Percentiles rank a stretch among this genome's conserved stretches.
phyloP scores from a whole-genome alignment of 2,329 filamentous ascomycete species.

The Aspergillus pseudonomiae region DNA sequence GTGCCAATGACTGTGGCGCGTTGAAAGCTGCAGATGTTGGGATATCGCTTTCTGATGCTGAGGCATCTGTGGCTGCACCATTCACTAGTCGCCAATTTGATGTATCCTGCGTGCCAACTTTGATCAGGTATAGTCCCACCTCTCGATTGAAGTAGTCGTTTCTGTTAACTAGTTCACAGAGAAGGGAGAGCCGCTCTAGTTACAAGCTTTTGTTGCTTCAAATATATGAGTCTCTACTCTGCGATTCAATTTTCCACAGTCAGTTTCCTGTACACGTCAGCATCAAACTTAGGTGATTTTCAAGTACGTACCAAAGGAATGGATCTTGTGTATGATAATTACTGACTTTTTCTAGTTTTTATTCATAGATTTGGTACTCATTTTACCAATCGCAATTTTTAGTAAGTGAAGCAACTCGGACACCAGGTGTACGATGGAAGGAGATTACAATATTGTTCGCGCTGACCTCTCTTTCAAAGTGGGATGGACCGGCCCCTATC shows the following conservation, averaged over 20 bases:
- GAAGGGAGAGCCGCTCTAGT: slow-evolving; percentile 93
- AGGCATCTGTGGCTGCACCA: slow-evolving; percentile 96
- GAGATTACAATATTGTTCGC: not conserved
- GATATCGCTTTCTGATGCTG: slow-evolving; percentile 94
- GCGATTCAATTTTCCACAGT: slow-evolving; percentile 99
- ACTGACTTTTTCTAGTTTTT: slow-evolving; percentile 63
- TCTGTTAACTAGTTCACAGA: slow-evolving; percentile 47
- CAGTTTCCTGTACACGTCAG: slow-evolving; percentile 91
- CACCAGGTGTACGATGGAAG: not conserved
- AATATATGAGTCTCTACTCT: slow-evolving; percentile 98
- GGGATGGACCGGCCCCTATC: slow-evolving; percentile 91
- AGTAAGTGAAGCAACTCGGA: slow-evolving; percentile 54
- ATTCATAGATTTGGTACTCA: slow-evolving; percentile 90
- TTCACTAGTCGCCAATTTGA: slow-evolving; percentile 96
- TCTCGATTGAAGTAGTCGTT: not conserved
- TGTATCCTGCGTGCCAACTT: slow-evolving; percentile 89
- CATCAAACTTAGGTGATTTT: slow-evolving; percentile 94
- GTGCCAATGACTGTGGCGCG: slow-evolving; percentile 95
- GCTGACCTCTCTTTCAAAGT: slow-evolving; percentile 50
- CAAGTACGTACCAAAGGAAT: slow-evolving; percentile 57
- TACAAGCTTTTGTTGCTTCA: slow-evolving; percentile 99
- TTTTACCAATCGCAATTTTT: slow-evolving; percentile 94
- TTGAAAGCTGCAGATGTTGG: slow-evolving; percentile 96
- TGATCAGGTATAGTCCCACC: slow-evolving; percentile 67
- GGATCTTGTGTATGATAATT: not conserved